Conservation (phyloP, 305 asterid species). For the Fraxinus paxiana region DNA sequence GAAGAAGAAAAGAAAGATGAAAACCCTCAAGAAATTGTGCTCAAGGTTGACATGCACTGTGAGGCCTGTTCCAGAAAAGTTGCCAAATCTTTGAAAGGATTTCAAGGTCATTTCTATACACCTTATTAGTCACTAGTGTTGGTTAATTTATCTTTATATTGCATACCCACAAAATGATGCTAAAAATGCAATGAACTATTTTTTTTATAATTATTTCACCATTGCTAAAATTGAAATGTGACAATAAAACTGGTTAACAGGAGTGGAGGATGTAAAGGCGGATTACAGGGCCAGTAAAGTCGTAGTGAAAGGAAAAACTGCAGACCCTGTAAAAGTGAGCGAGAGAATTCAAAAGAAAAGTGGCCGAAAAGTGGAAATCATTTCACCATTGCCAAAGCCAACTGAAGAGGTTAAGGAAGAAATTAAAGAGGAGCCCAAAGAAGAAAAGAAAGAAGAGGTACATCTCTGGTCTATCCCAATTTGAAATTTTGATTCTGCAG, state of each 20-base stretch:
- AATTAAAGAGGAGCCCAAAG: slow-evolving; percentile 32
- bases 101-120: slow-evolving; percentile 44
- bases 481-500: neutral
- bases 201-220: too few relatives aligned
- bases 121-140: neutral
- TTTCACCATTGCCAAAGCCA: slow-evolving; percentile 56
- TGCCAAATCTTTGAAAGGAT: slow-evolving; percentile 66
- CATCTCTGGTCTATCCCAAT: neutral
- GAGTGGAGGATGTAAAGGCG: slow-evolving; percentile 56
- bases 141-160: neutral
- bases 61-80: slow-evolving; percentile 91
- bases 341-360: slow-evolving; percentile 51
- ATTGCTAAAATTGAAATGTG: neutral
- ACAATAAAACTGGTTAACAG: slow-evolving; percentile 21
- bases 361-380: slow-evolving; percentile 45
- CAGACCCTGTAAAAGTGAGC: slow-evolving; percentile 53
- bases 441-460: slow-evolving; percentile 63
- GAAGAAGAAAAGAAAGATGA: slow-evolving; percentile 29
- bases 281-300: slow-evolving; percentile 59
- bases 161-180: neutral
- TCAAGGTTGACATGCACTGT: slow-evolving; percentile 90
- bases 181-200: neutral
- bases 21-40: slow-evolving; percentile 50
- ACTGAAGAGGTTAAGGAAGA: slow-evolving; percentile 28
- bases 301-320: slow-evolving; percentile 54